A percentile compares a stretch with the other conserved stretches of the same genome.
These are phyloP conservation scores for Amesomyces nigricolor DNA, from an alignment of 2,329 filamentous ascomycete species.

Conservation along the genomic window DNA sequence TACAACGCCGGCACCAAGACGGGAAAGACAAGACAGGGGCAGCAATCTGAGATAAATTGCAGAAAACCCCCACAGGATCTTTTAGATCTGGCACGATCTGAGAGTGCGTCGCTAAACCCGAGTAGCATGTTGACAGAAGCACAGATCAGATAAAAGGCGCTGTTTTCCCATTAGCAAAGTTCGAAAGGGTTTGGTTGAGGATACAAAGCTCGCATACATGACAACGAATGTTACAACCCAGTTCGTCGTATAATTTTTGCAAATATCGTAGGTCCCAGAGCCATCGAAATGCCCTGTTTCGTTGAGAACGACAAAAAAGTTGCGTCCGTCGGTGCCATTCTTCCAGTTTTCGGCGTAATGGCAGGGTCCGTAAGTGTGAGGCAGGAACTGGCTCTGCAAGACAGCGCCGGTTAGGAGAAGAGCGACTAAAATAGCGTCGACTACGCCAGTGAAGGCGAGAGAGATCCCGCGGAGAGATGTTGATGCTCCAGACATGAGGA, in stretches of 20 bases:
- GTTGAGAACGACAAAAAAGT: conserved; percentile 1
- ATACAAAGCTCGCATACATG: background rate
- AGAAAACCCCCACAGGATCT: background rate
- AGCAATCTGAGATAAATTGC: background rate
- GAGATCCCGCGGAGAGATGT: background rate
- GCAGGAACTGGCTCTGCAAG: background rate
- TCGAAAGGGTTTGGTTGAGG: background rate
- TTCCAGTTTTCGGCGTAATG: background rate
- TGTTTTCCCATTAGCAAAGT: background rate
- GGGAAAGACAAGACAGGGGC: too few species aligned
- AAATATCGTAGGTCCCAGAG: background rate
- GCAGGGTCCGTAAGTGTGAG: background rate
- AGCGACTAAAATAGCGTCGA: background rate
- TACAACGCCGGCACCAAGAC: too few species aligned
- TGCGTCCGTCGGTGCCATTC: conserved; percentile 4
- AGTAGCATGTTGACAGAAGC: background rate
- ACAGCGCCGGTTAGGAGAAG: background rate
- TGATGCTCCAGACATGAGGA: background rate
- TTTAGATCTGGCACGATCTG: background rate
- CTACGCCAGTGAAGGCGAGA: background rate
- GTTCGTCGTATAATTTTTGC: background rate
- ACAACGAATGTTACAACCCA: conserved; percentile 6
- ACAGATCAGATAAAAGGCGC: background rate
- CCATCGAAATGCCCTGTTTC: background rate
- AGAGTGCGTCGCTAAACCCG: background rate